Percentiles rank a stretch among this genome's conserved stretches.
phyloP scores from a whole-genome alignment of 768 basidiomycete genomes.

The Zangia roseola region DNA sequence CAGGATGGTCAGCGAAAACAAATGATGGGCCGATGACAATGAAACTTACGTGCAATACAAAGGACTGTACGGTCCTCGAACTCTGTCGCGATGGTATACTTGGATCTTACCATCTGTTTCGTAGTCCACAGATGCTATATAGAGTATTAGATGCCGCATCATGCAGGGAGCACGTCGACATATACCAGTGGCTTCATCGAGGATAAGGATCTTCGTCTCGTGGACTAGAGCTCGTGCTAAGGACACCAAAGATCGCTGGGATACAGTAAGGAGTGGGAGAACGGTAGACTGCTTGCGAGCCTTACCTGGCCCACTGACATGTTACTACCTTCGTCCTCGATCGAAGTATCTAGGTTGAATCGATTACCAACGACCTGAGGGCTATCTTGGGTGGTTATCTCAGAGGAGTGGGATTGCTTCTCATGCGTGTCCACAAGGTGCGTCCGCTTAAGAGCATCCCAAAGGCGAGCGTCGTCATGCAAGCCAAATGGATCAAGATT shows the following conservation, averaged over 20 bases:
- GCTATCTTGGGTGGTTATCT: constrained; percentile 37
- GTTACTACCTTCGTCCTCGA: constrained; percentile 88
- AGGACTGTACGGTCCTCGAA: constrained; percentile 83
- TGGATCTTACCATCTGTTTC: constrained; percentile 92
- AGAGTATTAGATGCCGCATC: not conserved
- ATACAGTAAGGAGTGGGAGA: constrained; percentile 13
- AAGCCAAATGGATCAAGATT: constrained; percentile 90
- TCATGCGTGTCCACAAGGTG: constrained; percentile 67
- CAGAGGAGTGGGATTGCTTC: constrained; percentile 20
- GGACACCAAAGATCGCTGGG: constrained; percentile 77
- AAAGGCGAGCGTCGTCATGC: constrained; percentile 77
- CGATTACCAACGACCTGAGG: constrained; percentile 42
- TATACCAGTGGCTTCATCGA: constrained; percentile 85
- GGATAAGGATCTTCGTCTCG: constrained; percentile 76
- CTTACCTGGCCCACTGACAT: constrained; percentile 60
- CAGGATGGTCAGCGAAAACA: constrained; percentile 1
- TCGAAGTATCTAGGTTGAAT: constrained; percentile 78
- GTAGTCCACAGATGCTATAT: constrained; percentile 74
- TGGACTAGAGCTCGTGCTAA: constrained; percentile 89
- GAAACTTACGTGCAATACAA: constrained; percentile 79
- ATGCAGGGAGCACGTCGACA: not conserved
- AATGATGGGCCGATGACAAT: not conserved
- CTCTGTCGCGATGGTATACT: constrained; percentile 76
- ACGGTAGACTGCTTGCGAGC: not conserved
- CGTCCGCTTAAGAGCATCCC: constrained; percentile 85